Evolutionary conservation across 2,329 filamentous ascomycete species (phyloP).

Genomic region (Alternaria gaisen): DNA sequence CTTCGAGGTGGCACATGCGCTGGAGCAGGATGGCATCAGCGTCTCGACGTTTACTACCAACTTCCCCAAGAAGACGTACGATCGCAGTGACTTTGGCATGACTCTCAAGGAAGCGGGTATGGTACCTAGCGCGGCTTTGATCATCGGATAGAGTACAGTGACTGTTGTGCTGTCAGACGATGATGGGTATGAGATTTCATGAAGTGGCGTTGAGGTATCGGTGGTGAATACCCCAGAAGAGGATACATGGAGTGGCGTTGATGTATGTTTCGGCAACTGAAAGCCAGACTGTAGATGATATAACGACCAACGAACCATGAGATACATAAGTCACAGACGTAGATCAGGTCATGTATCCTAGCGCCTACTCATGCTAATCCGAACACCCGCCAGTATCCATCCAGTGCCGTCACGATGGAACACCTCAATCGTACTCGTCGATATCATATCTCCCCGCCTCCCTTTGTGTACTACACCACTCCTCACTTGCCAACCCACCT

Average conservation of each 20-base stretch:
- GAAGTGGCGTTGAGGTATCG: conserved; percentile 5
- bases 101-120: conserved; percentile 92
- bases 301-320: conserved; percentile 1
- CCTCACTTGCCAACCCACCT: conserved; percentile 56
- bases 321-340: not conserved
- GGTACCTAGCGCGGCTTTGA: conserved; percentile 87
- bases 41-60: conserved; percentile 84
- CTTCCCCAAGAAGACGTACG: conserved; percentile 85
- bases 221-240: conserved; percentile 9
- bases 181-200: not conserved
- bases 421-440: conserved; percentile 47
- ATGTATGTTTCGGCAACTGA: not conserved
- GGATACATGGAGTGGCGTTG: not conserved
- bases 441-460: conserved; percentile 54
- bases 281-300: not conserved
- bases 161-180: not conserved
- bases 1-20: conserved; percentile 84
- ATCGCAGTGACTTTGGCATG: conserved; percentile 78
- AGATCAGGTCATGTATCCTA: not conserved
- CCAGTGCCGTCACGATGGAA: not conserved
- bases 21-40: conserved; percentile 74
- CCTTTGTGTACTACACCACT: conserved; percentile 60
- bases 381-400: not conserved
- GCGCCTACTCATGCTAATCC: not conserved
- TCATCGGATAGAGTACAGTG: conserved; percentile 61